Evolutionary conservation across 2,329 filamentous ascomycete genomes (phyloP).

Genomic region (Rosellinia necatrix): DNA sequence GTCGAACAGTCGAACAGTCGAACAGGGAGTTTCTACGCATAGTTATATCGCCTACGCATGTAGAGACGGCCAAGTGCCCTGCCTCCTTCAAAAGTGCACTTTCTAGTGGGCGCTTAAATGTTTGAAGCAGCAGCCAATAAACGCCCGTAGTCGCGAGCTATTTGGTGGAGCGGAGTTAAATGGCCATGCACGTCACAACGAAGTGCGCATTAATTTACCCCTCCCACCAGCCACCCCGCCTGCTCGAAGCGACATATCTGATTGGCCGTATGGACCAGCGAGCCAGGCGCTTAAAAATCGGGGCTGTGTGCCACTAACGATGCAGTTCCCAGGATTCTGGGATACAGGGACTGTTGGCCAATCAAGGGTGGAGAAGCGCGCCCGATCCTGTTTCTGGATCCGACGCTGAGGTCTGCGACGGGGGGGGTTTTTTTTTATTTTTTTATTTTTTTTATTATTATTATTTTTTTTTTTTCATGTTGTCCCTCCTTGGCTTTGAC

Average conservation of each 20-base stretch:
- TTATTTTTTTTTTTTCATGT: background rate
- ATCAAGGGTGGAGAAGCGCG: conserved; percentile 15
- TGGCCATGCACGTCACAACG: conserved; percentile 26
- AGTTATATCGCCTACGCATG: too few relatives aligned
- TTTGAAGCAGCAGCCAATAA: conserved; percentile 20
- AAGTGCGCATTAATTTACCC: conserved; percentile 19
- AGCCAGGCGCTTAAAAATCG: conserved; percentile 28
- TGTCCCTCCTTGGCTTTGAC: background rate
- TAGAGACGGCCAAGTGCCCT: background rate
- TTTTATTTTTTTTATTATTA: too few relatives aligned
- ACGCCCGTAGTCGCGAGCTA: conserved; percentile 10
- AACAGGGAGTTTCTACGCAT: conserved; percentile 18
- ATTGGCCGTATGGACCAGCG: conserved; percentile 13
- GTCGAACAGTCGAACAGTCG: too few relatives aligned
- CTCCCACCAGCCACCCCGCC: conserved; percentile 17
- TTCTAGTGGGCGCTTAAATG: conserved; percentile 29
- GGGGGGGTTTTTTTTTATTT: too few relatives aligned
- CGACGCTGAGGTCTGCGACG: too few relatives aligned
- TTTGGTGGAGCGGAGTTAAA: conserved; percentile 3
- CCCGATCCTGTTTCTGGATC: conserved; percentile 13
- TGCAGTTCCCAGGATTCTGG: conserved; percentile 32
- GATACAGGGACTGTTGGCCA: conserved; percentile 20
- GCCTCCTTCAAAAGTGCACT: conserved; percentile 10
- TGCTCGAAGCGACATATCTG: background rate
- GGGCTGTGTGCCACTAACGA: conserved; percentile 14